phyloP scores from a whole-genome alignment of 1,139 yeast genomes.

The Petasospora rhodanensis region DNA sequence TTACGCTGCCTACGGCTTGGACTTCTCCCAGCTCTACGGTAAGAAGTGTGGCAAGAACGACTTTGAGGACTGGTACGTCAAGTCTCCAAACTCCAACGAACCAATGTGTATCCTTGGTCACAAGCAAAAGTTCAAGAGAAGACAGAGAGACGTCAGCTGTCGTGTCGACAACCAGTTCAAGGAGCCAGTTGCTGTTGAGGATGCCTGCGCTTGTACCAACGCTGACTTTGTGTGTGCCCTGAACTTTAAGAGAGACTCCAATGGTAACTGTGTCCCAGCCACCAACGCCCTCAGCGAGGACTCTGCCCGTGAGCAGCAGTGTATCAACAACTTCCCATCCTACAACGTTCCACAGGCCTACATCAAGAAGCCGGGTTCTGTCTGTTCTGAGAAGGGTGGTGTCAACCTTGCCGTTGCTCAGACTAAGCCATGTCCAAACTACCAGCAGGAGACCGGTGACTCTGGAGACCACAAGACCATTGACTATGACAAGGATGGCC shows the following conservation, averaged over 20 bases:
- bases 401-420: slow-evolving; percentile 8
- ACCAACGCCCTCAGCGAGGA: slow-evolving; percentile 24
- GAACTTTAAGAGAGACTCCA: slow-evolving; percentile 43
- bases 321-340: slow-evolving; percentile 16
- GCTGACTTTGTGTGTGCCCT: slow-evolving; percentile 70
- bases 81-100: slow-evolving; percentile 35
- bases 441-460: slow-evolving; percentile 33
- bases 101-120: slow-evolving; percentile 65
- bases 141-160: slow-evolving; percentile 65
- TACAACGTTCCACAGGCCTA: slow-evolving; percentile 19
- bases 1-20: slow-evolving; percentile 37
- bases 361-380: slow-evolving; percentile 40
- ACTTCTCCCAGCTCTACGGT: slow-evolving; percentile 54
- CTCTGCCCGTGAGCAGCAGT: slow-evolving; percentile 29
- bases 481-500: slow-evolving; percentile 29
- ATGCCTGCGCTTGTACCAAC: slow-evolving; percentile 61
- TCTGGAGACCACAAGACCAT: slow-evolving; percentile 16
- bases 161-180: slow-evolving; percentile 55
- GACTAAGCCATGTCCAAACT: slow-evolving; percentile 19
- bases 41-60: slow-evolving; percentile 52
- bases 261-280: slow-evolving; percentile 53
- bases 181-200: slow-evolving; percentile 54
- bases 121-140: slow-evolving; percentile 59
- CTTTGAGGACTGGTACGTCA: slow-evolving; percentile 58
- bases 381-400: slow-evolving; percentile 31